These are phyloP conservation scores for Dryas octopetala DNA, from an alignment of 306 rosid genomes.

Conservation along the genomic window DNA sequence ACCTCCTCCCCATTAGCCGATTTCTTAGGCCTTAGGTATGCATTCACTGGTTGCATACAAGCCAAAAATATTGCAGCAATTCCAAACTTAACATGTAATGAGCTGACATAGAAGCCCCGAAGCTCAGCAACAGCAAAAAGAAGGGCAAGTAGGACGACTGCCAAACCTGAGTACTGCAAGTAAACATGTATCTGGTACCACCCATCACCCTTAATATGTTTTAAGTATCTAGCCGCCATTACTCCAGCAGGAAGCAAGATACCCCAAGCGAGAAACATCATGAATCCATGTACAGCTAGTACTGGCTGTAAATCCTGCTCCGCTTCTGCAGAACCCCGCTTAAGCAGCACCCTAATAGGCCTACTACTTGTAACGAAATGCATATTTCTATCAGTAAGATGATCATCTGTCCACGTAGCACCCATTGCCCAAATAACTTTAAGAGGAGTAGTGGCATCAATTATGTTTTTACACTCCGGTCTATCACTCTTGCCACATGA, in stretches of 20 bases:
- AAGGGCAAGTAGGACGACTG: conserved; percentile 70
- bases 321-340: conserved; percentile 91
- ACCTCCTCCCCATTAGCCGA: conserved; percentile 54
- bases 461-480: conserved; percentile 73
- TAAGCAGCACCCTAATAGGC: conserved; percentile 61
- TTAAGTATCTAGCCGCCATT: conserved; percentile 80
- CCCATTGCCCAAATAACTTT: conserved; percentile 97
- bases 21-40: conserved; percentile 61
- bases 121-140: conserved; percentile 96
- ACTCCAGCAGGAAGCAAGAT: conserved; percentile 88
- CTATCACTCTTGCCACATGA: conserved; percentile 45
- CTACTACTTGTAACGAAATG: conserved; percentile 79
- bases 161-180: conserved; percentile 88
- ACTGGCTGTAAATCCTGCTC: conserved; percentile 91
- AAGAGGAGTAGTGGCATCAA: conserved; percentile 82
- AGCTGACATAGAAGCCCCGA: conserved; percentile 67
- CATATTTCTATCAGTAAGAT: conserved; percentile 71
- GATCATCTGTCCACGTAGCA: conserved; percentile 60
- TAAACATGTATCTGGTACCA: conserved; percentile 92
- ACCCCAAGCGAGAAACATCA: conserved; percentile 98
- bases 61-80: conserved; percentile 60
- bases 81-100: conserved; percentile 78
- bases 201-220: conserved; percentile 88
- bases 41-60: conserved; percentile 73
- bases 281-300: conserved; percentile 87